Conservation (phyloP, 306 rosid species). For the Gillenia trifoliata region DNA sequence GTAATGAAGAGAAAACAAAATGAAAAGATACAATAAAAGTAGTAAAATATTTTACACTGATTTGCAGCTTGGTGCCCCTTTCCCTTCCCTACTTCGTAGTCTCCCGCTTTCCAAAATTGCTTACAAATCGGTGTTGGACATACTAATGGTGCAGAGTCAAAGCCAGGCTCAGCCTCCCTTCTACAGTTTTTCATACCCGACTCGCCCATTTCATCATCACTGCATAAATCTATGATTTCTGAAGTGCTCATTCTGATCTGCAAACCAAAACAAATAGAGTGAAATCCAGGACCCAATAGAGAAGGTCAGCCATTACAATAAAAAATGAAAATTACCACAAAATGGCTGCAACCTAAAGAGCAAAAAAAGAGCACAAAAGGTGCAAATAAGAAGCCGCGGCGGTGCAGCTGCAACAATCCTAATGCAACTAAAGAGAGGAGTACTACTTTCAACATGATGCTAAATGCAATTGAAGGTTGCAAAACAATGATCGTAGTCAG, state of each 20-base stretch:
- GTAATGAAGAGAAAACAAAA: background rate
- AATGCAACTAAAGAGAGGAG: background rate
- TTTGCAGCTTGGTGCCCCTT: constrained; percentile 33
- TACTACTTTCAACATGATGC: background rate
- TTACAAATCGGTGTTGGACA: constrained; percentile 57
- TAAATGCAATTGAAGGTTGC: background rate
- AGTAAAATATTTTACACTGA: constrained; percentile 42
- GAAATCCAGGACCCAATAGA: background rate
- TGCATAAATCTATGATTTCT: constrained; percentile 56
- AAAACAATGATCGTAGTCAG: background rate
- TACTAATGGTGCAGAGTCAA: constrained; percentile 44
- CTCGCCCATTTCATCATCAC: constrained; percentile 33
- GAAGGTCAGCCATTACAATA: background rate
- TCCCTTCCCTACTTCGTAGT: constrained; percentile 38
- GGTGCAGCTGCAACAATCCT: background rate
- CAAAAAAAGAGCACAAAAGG: background rate
- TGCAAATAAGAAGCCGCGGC: background rate
- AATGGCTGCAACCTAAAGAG: background rate
- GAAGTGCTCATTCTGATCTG: constrained; percentile 1
- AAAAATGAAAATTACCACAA: background rate
- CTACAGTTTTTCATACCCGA: constrained; percentile 9
- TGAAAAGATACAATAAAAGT: background rate
- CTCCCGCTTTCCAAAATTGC: constrained; percentile 94
- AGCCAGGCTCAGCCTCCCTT: constrained; percentile 14
- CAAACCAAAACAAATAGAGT: background rate